Evolutionary conservation across 257 asterid genomes (phyloP).

Genomic region (Ligustrum vulgare): DNA sequence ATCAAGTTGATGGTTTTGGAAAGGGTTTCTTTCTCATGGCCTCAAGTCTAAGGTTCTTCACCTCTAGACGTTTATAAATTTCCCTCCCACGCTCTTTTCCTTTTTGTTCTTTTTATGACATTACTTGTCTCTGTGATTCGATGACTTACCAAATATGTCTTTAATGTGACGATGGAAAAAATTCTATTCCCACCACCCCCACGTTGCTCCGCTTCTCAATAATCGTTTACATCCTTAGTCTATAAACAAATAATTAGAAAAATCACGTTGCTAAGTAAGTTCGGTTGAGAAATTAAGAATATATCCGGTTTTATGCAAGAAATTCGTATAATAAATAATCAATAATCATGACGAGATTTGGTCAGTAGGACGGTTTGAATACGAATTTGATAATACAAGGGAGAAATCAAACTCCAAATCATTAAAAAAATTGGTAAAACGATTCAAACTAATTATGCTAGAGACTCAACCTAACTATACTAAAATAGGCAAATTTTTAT

Average conservation of each 20-base stretch:
- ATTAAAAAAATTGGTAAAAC: not conserved
- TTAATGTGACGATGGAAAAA: not conserved
- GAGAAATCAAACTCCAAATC: not conserved
- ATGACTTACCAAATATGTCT: not conserved
- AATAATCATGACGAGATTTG: not conserved
- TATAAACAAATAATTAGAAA: too few species aligned
- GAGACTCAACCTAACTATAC: not conserved
- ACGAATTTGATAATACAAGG: not conserved
- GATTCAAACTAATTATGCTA: not conserved
- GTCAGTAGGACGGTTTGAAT: not conserved
- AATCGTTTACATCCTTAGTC: too few species aligned
- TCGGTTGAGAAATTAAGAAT: not conserved
- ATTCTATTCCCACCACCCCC: too few species aligned
- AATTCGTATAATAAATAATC: not conserved
- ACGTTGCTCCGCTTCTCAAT: too few species aligned
- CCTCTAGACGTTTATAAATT: slow-evolving; percentile 21
- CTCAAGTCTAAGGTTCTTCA: slow-evolving; percentile 29
- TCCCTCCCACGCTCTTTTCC: not conserved
- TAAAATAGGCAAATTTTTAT: not conserved
- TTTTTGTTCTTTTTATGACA: not conserved
- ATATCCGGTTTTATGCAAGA: not conserved
- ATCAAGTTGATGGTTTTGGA: not conserved
- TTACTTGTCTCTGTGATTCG: not conserved
- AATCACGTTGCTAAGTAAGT: too few species aligned
- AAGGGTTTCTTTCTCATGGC: not conserved